Evolutionary conservation across 768 basidiomycete genomes (phyloP), one percentile per base, ranked within the genome.

Genomic region (Amanita exitialis): DNA sequence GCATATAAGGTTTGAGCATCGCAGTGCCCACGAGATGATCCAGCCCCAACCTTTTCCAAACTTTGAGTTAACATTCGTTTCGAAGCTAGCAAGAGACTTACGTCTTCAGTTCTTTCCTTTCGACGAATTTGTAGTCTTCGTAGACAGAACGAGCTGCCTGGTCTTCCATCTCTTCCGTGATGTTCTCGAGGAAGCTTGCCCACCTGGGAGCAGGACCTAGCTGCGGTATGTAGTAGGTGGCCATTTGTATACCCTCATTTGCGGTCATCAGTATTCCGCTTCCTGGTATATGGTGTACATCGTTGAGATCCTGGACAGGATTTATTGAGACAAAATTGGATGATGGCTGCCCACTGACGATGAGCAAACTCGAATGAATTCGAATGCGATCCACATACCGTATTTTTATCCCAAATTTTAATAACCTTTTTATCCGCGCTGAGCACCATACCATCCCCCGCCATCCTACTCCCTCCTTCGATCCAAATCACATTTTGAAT

Each of bases 1-100:
- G 96, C 95, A 99, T 97, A 69, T 98, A 99, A 3, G 96, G 96
- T 66, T 95, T 95, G 74, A 98, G 88, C 15, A 88, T 82, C 18
- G 92, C 83, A 4, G 94, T 95, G 46, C 96, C 96, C 56, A 96
- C 71, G 59, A 99, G 89, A 64, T 95, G 91, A 57, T 93, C 88
- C 63, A 99, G 68, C n/a, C 93, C 90, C 54, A 99, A 82, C 32
- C 92, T 95, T 59, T 35, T 51, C 47, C 44, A 45, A 54, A 49
- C 55, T 43, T 16, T 55, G 30, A 54, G 28, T 44, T 21, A 49
- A 49, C 35, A 47, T 46, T 41, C 25, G 47, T 36, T 42, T 32
- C 2, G 44, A 13, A 21, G 23, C 8, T 32, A 25, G 49, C 21
- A 47, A 32, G 34, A 37, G 16, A 80, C 84, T 44, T 58, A 94